These are phyloP conservation scores for Lindgomyces ingoldianus DNA, from an alignment of 495 filamentous ascomycete genomes.

Conservation along the genomic window DNA sequence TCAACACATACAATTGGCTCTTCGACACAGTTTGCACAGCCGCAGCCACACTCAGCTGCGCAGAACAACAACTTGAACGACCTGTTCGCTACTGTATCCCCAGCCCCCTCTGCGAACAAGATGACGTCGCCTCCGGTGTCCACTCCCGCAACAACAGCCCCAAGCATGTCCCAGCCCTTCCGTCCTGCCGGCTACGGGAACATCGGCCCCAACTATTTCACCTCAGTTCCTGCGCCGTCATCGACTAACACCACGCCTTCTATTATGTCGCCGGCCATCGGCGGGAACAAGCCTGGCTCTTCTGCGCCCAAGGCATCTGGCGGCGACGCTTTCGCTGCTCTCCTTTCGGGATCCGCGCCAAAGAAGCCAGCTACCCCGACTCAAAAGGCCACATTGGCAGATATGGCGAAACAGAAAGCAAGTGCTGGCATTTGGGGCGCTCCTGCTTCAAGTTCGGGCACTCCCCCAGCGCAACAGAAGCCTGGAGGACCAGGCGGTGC, in stretches of 20 bases:
- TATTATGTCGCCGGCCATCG: constrained; percentile 36
- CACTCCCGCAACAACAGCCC: constrained; percentile 49
- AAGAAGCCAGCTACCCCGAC: constrained; percentile 69
- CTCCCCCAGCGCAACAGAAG: constrained; percentile 34
- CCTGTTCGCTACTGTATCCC: constrained; percentile 80
- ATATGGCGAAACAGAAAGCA: constrained; percentile 94
- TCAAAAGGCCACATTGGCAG: constrained; percentile 74
- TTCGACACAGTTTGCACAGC: constrained; percentile 71
- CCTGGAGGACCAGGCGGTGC: constrained; percentile 42
- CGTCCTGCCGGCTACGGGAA: constrained; percentile 73
- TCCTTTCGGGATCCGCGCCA: constrained; percentile 79
- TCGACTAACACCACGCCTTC: constrained; percentile 41
- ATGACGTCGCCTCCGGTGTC: constrained; percentile 42
- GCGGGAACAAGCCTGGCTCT: constrained; percentile 47
- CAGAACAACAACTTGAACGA: constrained; percentile 77
- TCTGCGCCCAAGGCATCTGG: constrained; percentile 59
- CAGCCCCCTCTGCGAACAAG: constrained; percentile 57
- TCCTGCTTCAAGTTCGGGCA: constrained; percentile 51
- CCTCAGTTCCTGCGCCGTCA: constrained; percentile 63
- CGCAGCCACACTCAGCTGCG: constrained; percentile 77
- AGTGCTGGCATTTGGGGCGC: constrained; percentile 89
- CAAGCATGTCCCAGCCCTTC: constrained; percentile 49
- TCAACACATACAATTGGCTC: constrained; percentile 67
- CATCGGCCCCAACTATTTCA: constrained; percentile 89
- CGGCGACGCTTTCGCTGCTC: constrained; percentile 81